A percentile compares a stretch with the other conserved stretches of the same genome.
Evolutionary conservation across 2,329 filamentous ascomycete species (phyloP).

Genomic region (Apiospora arundinis): DNA sequence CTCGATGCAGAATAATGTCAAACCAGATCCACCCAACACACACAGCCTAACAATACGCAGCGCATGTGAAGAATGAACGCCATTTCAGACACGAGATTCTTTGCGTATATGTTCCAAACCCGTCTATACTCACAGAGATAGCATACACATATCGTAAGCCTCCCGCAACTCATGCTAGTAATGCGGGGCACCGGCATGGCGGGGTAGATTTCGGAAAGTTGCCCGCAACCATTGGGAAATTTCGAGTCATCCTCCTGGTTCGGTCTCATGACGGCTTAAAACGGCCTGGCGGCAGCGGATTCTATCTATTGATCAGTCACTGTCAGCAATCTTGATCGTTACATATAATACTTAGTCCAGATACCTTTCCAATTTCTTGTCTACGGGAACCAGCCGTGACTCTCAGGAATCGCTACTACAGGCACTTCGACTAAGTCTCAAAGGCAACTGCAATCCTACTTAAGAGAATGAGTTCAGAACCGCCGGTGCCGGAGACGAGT

Average conservation of each 20-base stretch:
- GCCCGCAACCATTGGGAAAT: slow-evolving; percentile 17
- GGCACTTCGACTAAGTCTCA: neutral
- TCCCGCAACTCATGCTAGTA: neutral
- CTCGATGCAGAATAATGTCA: slow-evolving; percentile 23
- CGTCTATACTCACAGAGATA: neutral
- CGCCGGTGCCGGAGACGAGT: slow-evolving; percentile 61
- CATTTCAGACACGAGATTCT: neutral
- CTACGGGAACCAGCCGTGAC: neutral
- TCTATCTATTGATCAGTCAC: neutral
- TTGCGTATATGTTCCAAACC: neutral
- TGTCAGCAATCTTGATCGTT: neutral
- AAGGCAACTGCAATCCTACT: neutral
- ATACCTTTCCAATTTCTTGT: too few species aligned
- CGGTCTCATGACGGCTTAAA: slow-evolving; percentile 20
- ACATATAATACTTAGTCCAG: neutral
- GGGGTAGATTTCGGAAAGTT: slow-evolving; percentile 21
- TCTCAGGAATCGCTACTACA: neutral
- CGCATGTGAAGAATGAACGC: neutral
- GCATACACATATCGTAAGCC: neutral
- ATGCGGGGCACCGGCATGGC: slow-evolving; percentile 24
- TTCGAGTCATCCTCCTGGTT: slow-evolving; percentile 23
- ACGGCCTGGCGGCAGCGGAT: slow-evolving; percentile 8
- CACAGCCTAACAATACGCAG: neutral
- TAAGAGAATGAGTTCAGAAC: slow-evolving; percentile 45
- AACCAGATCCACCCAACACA: slow-evolving; percentile 19